Evolutionary conservation across 2,329 filamentous ascomycete genomes (phyloP), one percentile per base, ranked within the genome.

Genomic region (Metarhizium brunneum): DNA sequence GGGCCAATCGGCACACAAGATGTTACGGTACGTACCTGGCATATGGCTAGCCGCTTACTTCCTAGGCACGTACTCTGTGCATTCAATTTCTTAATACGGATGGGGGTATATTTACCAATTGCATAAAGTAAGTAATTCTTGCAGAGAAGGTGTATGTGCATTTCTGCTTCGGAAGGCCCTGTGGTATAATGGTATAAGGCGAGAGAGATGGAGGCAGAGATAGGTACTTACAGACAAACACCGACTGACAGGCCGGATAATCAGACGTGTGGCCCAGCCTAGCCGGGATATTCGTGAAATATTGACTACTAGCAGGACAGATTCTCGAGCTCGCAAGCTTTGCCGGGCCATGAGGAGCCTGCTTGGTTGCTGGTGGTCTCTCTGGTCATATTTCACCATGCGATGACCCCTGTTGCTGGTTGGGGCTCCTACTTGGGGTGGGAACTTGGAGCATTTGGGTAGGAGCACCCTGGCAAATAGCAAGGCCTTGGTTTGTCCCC

Each of bases 1-100:
- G 53, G 48, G 53, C 47, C 54, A 55, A 55, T 55, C 54, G 54
- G 54, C n/a, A 48, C 10, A 32, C 49, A 7, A 51, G 25, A 30
- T 35, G 29, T 7, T 18, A 36, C 3, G 29, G 25, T 50, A 36
- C 20, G 11, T 43, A 43, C 40, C 42, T 45, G 42, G 11, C n/a
- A 45, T 10, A 45, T 40, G 8, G 11, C 42, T 20, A 2, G 16
- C 16, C 11, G 40, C 25, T 43, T 43, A 18, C 40, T 43, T 8
- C 7, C 8, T 13, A 36, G 35, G 35, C 11, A 36, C 35, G 35
- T 8, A 36, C 8, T 40, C 2, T 40, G 38, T 13, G 11, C 38
- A 16, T 13, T 4, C 11, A 11, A 11, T 5, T 40, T 40, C 13
- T 14, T 4, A 2, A 40, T 16, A 16, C 11, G 38, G 11, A 40